These are phyloP conservation scores for Salix viminalis DNA, from an alignment of 345 rosid genomes.

Conservation along the genomic window DNA sequence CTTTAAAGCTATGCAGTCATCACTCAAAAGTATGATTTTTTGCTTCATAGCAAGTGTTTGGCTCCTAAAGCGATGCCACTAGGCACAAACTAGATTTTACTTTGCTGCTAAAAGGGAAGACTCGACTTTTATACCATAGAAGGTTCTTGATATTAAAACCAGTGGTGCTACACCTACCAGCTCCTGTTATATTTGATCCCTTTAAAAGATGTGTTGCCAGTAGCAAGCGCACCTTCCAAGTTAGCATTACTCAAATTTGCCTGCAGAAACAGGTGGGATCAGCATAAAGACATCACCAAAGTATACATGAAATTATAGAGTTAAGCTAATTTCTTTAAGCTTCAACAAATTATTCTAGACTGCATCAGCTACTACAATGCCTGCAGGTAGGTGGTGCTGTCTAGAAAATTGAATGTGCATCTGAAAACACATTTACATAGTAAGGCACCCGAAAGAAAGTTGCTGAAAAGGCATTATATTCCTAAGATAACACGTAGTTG, in stretches of 20 bases:
- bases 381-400: not conserved
- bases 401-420: not conserved
- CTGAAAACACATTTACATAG: not conserved
- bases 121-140: not conserved
- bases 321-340: not conserved
- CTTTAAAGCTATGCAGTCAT: not conserved
- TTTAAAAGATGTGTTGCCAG: conserved; percentile 93
- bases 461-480: not conserved
- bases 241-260: conserved; percentile 81
- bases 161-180: conserved; percentile 43
- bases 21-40: not conserved
- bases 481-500: not conserved
- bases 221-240: conserved; percentile 85
- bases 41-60: not conserved
- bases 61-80: not conserved
- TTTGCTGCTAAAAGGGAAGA: not conserved
- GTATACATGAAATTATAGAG: not conserved
- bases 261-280: conserved; percentile 35
- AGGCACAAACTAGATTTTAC: too few species aligned
- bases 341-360: not conserved
- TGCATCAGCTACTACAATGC: not conserved
- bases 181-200: conserved; percentile 87
- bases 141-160: not conserved
- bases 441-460: not conserved
- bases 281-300: not conserved